phyloP scores from a whole-genome alignment of 192 early-diverging fungal genomes.

The Spizellomyces sp. region DNA sequence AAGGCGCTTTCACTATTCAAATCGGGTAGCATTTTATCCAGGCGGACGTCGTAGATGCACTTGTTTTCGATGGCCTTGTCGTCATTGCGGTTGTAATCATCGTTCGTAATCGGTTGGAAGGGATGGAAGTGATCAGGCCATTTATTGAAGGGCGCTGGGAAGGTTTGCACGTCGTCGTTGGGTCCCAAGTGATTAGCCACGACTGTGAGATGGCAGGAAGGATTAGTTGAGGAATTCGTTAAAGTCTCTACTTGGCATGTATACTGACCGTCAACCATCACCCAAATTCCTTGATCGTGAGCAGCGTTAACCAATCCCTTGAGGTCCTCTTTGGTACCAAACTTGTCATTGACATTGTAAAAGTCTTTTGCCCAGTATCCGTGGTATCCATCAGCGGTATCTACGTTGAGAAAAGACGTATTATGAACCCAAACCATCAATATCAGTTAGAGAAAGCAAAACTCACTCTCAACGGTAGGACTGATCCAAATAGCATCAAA shows the following conservation, averaged over 20 bases:
- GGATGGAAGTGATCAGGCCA: slow-evolving; percentile 32
- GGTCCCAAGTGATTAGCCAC: slow-evolving; percentile 45
- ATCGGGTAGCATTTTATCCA: slow-evolving; percentile 31
- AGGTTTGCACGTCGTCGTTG: slow-evolving; percentile 23
- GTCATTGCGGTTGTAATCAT: slow-evolving; percentile 26
- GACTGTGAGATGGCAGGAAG: slow-evolving; percentile 19
- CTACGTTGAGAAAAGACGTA: not conserved
- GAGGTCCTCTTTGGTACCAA: slow-evolving; percentile 48
- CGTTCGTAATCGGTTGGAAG: slow-evolving; percentile 10
- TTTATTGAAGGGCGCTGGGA: slow-evolving; percentile 32
- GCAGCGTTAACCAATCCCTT: slow-evolving; percentile 35
- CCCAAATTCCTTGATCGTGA: slow-evolving; percentile 31
- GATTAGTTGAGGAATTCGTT: not conserved
- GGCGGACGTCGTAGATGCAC: slow-evolving; percentile 20
- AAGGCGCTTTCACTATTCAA: slow-evolving; percentile 44
- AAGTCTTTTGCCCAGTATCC: slow-evolving; percentile 53
- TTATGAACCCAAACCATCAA: not conserved
- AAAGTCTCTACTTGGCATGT: not conserved
- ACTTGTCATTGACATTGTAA: slow-evolving; percentile 42
- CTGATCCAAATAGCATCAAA: slow-evolving; percentile 50
- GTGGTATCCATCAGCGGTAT: slow-evolving; percentile 37
- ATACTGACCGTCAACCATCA: slow-evolving; percentile 43
- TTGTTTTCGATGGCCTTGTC: slow-evolving; percentile 35
- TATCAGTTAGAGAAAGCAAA: not conserved
- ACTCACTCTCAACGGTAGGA: slow-evolving; percentile 25